Evolutionary conservation across 352 stramenopile species (phyloP), one percentile per base, ranked within the genome.

Genomic region (Phytophthora pini): DNA sequence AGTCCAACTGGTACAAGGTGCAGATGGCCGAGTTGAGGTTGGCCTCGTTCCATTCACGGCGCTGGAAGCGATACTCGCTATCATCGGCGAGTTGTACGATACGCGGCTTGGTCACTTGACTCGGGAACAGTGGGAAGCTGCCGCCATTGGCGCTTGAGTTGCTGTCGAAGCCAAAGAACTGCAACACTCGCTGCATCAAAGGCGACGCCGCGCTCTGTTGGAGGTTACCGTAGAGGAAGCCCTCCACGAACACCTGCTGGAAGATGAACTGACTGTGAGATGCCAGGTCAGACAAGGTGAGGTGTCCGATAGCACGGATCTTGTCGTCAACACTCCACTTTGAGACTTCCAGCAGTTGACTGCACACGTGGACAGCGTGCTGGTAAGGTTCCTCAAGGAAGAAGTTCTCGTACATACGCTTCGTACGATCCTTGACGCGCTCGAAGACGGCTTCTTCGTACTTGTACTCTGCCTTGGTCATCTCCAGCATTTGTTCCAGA

Each of bases 321-420:
- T 96, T 98, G 26, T 97, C 88, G 10, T 95, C 76, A 11, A 97
- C 80, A 41, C 76, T 92, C 84, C 85, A 97, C 50, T 80, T 87
- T 4, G 74, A 75, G 0, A 79, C 54, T 55, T 97, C 90, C 12
- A 98, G 63, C 40, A 95, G 68, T 48, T 94, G 65, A 43, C 84
- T 87, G 22, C 74, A 82, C 9, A 70, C 75, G 68, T 97, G 90
- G 45, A 97, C 77, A 0, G 88, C 91, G 61, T 97, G 93, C 63
- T 97, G 87, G 77, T 98, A 98, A 0, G 92, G 90, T 52, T 97
- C 89, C 44, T 96, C 80, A 15, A 93, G 77, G 31, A 92, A 85
- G 49, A 97, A 97, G 57, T 94, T 96, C 46, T 95, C 81, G 59
- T 94, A 97, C 67, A 88, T 77, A 38, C 93, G 84, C 61, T 82